Evolutionary conservation across 345 rosid genomes (phyloP).

Genomic region (Pistacia atlantica): DNA sequence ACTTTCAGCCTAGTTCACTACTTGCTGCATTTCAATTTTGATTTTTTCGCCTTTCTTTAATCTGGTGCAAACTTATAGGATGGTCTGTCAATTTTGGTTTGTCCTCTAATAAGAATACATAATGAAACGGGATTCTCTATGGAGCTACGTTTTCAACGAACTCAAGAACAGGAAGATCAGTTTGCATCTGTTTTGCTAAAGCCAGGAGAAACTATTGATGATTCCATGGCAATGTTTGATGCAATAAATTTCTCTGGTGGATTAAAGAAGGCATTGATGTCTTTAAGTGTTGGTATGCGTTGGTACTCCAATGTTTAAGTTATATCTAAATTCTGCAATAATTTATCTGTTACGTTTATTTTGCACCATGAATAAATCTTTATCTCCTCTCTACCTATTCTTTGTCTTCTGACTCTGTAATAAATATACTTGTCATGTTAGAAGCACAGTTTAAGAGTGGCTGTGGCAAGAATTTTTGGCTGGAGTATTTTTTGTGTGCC

Average conservation of each 20-base stretch:
- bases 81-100: conserved; percentile 75
- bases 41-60: not conserved
- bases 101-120: conserved; percentile 83
- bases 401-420: not conserved
- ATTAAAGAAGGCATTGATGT: conserved; percentile 71
- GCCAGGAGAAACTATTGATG: conserved; percentile 81
- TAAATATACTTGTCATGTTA: not conserved
- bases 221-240: conserved; percentile 76
- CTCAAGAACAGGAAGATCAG: conserved; percentile 55
- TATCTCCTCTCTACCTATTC: not conserved
- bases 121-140: conserved; percentile 77
- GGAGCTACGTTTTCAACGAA: conserved; percentile 80
- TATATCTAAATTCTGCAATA: conserved; percentile 4
- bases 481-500: conserved; percentile 1
- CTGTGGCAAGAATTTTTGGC: not conserved
- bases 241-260: conserved; percentile 75
- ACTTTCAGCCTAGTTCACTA: not conserved
- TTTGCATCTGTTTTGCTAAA: conserved; percentile 63
- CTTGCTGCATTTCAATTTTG: conserved; percentile 7
- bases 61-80: conserved; percentile 47
- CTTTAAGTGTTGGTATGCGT: conserved; percentile 75
- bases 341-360: not conserved
- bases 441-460: not conserved
- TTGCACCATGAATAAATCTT: not conserved
- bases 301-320: conserved; percentile 14